Evolutionary conservation across 1,139 yeast genomes (phyloP), one percentile per base, ranked within the genome.

Genomic region (Groenewaldozyma sp.): DNA sequence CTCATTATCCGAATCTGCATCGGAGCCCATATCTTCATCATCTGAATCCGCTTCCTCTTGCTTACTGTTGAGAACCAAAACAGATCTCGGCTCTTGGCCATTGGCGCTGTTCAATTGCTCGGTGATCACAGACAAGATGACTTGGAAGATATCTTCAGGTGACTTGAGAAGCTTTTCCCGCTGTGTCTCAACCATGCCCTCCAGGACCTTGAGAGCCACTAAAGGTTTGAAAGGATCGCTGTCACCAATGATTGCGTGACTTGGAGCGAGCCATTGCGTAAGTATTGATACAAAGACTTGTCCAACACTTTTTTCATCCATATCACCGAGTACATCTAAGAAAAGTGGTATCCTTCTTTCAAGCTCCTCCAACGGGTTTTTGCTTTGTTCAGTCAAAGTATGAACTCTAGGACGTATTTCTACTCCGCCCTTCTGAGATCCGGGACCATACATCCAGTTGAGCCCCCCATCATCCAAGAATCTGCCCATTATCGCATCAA

Each of bases 121-220:
- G 11, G 50, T 52, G 31, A 78, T 55, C 35, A 80, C 63, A 27
- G 71, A 73, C 26, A 71, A 61, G 1, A 82, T 72, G 20, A 83
- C 68, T 14, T 63, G 64, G 21, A 83, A 62, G 45, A 81, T 68
- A 40, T 78, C 83, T 4, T 58, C 56, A 0, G 93, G 82, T 2
- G 81, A 74, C 28, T 71, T 72, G 9, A 84, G 71, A 28, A 88
- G 59, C 34, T 69, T 70, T 7, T 76, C 74, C 45, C 74, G 79
- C 49, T 81, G 80, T 22, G 67, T 67, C 13, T 70, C 71, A n/a
- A 78, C 74, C 33, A 84, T 59, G 16, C 64, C 62, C 51, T 86
- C 91, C 36, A 87, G 60, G 14, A 84, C 55, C 44, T 81, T 73
- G 44, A 83, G 65, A 53, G 82, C 80, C 4, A 76, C 64, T 35